phyloP scores from a whole-genome alignment of 225 moss, liverwort and hornwort genomes.

The Antitrichia curtipendula region DNA sequence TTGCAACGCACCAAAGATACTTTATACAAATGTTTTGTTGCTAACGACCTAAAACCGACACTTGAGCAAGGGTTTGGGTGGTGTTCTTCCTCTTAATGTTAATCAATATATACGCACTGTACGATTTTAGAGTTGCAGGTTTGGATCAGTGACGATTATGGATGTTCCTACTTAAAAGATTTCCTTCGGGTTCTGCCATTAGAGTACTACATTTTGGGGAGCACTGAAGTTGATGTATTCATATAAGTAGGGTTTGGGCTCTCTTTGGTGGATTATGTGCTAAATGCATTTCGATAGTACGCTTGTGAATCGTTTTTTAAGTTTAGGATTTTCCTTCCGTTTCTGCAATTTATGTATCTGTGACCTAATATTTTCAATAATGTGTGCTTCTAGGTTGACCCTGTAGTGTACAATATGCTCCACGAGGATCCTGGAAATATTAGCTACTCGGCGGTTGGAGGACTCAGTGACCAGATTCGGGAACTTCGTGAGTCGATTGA shows the following conservation, averaged over 20 bases:
- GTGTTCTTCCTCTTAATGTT: not conserved
- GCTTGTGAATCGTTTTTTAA: not conserved
- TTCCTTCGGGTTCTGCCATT: not conserved
- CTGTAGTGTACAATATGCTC: slow-evolving; percentile 95
- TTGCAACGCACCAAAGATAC: not conserved
- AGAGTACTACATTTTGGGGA: not conserved
- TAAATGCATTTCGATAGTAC: not conserved
- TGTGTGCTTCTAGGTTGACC: slow-evolving; percentile 56
- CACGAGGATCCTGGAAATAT: slow-evolving; percentile 97
- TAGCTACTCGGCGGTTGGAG: slow-evolving; percentile 95
- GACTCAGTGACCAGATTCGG: slow-evolving; percentile 84
- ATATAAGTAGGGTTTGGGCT: not conserved
- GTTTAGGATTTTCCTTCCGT: not conserved
- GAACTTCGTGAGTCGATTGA: slow-evolving; percentile 94
- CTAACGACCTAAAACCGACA: not conserved
- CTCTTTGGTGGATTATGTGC: not conserved
- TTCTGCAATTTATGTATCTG: not conserved
- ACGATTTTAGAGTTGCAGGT: not conserved
- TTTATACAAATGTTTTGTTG: not conserved
- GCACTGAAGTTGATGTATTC: not conserved
- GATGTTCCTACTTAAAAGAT: not conserved
- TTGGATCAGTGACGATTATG: not conserved
- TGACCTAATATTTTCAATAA: not conserved
- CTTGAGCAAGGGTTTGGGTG: not conserved
- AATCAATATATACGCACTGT: not conserved